Evolutionary conservation across 768 basidiomycete species (phyloP).

Genomic region (Calocera cornea): DNA sequence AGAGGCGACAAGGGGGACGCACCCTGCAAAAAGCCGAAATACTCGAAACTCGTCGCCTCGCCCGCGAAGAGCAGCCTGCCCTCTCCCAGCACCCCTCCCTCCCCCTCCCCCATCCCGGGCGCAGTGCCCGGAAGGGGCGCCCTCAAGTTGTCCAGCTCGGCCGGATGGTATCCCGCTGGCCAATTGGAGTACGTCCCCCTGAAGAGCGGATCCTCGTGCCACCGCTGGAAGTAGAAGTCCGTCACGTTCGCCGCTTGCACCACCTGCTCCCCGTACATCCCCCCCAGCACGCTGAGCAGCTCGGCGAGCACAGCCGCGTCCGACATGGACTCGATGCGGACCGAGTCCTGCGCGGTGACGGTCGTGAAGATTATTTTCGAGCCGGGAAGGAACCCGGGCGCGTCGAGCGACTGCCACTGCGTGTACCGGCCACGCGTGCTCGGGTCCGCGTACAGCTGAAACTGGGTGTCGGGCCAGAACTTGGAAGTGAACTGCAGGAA

Average conservation of each 20-base stretch:
- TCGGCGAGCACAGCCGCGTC: slow-evolving; percentile 37
- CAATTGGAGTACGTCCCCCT: slow-evolving; percentile 60
- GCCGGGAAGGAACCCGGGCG: slow-evolving; percentile 43
- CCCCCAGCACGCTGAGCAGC: slow-evolving; percentile 39
- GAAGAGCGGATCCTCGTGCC: slow-evolving; percentile 41
- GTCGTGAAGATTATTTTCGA: slow-evolving; percentile 45
- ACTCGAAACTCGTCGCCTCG: slow-evolving; percentile 44
- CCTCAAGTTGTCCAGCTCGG: slow-evolving; percentile 10
- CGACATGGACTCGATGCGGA: slow-evolving; percentile 42
- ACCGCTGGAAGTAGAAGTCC: slow-evolving; percentile 42
- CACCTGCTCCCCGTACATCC: slow-evolving; percentile 33
- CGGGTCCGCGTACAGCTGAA: slow-evolving; percentile 43
- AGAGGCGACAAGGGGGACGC: too few species aligned
- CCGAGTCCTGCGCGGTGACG: slow-evolving; percentile 43
- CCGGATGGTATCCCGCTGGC: slow-evolving; percentile 40
- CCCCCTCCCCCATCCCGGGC: neutral
- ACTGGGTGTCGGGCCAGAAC: slow-evolving; percentile 42
- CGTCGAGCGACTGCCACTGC: slow-evolving; percentile 54
- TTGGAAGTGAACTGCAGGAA: slow-evolving; percentile 49
- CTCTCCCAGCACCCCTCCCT: slow-evolving; percentile 35
- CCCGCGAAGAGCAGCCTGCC: slow-evolving; percentile 47
- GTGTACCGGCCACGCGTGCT: slow-evolving; percentile 43
- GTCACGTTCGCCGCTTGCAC: slow-evolving; percentile 27
- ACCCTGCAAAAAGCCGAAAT: slow-evolving; percentile 31
- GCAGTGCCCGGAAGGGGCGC: neutral